phyloP scores from a whole-genome alignment of 2,329 filamentous ascomycete genomes.

The Ophiocordyceps camponoti-leonardi region DNA sequence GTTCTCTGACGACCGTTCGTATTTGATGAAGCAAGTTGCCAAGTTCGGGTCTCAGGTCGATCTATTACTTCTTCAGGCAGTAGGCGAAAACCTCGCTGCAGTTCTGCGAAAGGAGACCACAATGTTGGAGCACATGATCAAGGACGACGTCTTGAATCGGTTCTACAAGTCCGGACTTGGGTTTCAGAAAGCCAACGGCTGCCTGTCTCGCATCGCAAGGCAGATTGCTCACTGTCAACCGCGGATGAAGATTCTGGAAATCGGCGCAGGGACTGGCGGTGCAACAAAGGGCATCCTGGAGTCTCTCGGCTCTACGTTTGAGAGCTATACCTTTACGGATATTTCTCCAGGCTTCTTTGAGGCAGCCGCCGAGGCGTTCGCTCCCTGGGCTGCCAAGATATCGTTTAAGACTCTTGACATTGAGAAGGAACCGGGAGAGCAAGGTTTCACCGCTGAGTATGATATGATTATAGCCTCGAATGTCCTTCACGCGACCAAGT shows the following conservation, averaged over 20 bases:
- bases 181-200: conserved; percentile 2
- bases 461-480: conserved; percentile 22
- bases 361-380: conserved; percentile 7
- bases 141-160: conserved; percentile 13
- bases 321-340: conserved; percentile 26
- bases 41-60: conserved; percentile 8
- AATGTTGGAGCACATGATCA: conserved; percentile 14
- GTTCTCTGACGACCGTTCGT: background rate
- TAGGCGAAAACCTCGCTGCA: background rate
- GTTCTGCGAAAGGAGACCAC: background rate
- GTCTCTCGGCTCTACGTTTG: conserved; percentile 11
- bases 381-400: conserved; percentile 2
- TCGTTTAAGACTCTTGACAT: conserved; percentile 10
- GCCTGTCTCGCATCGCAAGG: conserved; percentile 8
- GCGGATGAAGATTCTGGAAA: conserved; percentile 20
- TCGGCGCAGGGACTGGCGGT: conserved; percentile 25
- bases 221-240: conserved; percentile 12
- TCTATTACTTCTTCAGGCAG: conserved; percentile 1
- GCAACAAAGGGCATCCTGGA: conserved; percentile 19
- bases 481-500: conserved; percentile 19
- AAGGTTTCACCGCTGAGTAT: conserved; percentile 15
- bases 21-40: background rate
- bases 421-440: conserved; percentile 8
- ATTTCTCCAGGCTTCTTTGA: conserved; percentile 22
- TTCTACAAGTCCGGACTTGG: conserved; percentile 11